phyloP scores from a whole-genome alignment of 345 rosid genomes.

The Salix arbutifolia region DNA sequence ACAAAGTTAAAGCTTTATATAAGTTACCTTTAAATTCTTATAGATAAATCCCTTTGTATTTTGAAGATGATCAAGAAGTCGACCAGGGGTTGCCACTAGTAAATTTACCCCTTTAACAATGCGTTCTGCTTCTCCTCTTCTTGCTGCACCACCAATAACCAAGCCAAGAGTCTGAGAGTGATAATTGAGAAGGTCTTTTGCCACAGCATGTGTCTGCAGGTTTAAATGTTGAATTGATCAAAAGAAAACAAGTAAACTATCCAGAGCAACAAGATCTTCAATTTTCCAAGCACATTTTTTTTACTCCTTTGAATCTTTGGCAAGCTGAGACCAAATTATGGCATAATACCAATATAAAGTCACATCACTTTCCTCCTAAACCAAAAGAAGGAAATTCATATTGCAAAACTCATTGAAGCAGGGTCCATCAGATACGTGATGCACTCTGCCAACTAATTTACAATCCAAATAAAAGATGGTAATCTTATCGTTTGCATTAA shows the following conservation, averaged over 20 bases:
- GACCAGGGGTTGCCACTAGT: conserved; percentile 94
- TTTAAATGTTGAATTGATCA: conserved; percentile 8
- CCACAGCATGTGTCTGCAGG: conserved; percentile 82
- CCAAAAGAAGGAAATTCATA: background rate
- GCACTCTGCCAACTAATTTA: background rate
- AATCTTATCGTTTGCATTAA: background rate
- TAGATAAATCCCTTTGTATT: conserved; percentile 79
- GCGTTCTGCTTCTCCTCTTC: conserved; percentile 81
- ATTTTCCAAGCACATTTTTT: background rate
- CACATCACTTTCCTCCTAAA: background rate
- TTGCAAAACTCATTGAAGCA: background rate
- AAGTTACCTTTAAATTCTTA: conserved; percentile 75
- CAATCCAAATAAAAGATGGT: background rate
- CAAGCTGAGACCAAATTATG: no score
- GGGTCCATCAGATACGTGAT: background rate
- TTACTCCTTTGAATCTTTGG: background rate
- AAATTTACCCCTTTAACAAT: conserved; percentile 78
- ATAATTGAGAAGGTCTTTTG: conserved; percentile 80
- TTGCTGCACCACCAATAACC: conserved; percentile 87
- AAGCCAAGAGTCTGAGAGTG: conserved; percentile 81
- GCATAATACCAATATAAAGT: background rate
- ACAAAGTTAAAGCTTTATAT: background rate
- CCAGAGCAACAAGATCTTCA: background rate
- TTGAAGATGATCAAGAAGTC: conserved; percentile 95
- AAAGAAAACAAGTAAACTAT: background rate